These are phyloP conservation scores for Antitrichia curtipendula DNA, from an alignment of 225 moss, liverwort and hornwort genomes.

Conservation along the genomic window DNA sequence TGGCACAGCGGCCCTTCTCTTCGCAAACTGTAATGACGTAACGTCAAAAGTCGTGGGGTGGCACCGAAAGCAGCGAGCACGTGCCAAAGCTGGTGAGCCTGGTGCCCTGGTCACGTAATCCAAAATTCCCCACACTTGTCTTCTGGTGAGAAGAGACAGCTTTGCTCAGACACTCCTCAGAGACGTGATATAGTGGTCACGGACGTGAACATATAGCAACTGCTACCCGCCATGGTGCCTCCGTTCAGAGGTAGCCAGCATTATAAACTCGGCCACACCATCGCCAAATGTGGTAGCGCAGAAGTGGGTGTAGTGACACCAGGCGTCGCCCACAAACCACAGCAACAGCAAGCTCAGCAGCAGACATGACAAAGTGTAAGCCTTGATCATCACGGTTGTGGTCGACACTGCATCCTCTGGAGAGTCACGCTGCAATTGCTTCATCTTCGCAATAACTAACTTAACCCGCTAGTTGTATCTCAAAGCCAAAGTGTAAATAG, in stretches of 20 bases:
- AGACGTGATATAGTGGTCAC: background rate
- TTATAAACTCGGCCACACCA: background rate
- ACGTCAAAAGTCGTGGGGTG: background rate
- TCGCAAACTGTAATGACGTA: background rate
- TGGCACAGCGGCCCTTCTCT: background rate
- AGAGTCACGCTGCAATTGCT: background rate
- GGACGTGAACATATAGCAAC: no score
- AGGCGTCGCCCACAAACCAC: conserved; percentile 6
- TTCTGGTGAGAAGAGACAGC: background rate
- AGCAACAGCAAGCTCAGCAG: conserved; percentile 5
- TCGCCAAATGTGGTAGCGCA: background rate
- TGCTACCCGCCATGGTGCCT: background rate
- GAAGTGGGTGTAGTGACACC: background rate
- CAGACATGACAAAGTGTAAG: conserved; percentile 10
- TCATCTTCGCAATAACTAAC: background rate
- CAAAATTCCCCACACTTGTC: background rate
- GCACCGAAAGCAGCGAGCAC: background rate
- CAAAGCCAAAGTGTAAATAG: background rate
- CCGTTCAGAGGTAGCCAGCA: background rate
- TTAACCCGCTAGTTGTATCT: background rate
- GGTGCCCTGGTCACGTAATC: background rate
- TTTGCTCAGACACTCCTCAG: background rate
- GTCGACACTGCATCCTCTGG: background rate
- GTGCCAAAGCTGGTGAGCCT: background rate
- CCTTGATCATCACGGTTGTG: background rate